Evolutionary conservation across 2,329 filamentous ascomycete genomes (phyloP).

Genomic region (Ceratocystis cacaofunesta): DNA sequence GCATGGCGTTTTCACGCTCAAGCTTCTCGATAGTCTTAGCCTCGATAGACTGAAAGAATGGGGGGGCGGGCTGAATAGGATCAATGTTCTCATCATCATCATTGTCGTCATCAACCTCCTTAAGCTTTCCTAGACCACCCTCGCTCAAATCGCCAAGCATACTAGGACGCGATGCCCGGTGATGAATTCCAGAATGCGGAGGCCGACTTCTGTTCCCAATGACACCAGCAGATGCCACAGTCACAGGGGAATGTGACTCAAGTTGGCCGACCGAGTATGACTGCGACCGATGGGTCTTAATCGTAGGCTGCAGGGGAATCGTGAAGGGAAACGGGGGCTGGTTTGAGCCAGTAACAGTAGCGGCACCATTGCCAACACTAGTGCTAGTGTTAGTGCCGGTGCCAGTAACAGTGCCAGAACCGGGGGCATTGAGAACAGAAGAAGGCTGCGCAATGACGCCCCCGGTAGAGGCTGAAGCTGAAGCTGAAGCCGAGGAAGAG

Average conservation of each 20-base stretch:
- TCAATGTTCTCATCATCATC: constrained; percentile 50
- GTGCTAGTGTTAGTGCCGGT: no score
- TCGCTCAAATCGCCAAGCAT: constrained; percentile 60
- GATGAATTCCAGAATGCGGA: constrained; percentile 52
- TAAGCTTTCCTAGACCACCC: constrained; percentile 51
- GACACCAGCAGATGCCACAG: constrained; percentile 32
- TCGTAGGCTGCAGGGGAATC: constrained; percentile 76
- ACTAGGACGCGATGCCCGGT: constrained; percentile 65
- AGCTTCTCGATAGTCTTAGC: constrained; percentile 50
- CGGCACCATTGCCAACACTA: no score
- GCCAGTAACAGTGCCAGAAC: constrained; percentile 30
- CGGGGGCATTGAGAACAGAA: constrained; percentile 33
- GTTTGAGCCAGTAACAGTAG: constrained; percentile 29
- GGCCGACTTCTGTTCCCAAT: constrained; percentile 38
- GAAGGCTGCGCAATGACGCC: constrained; percentile 33
- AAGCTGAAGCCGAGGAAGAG: constrained; percentile 27
- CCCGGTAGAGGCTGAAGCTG: constrained; percentile 26
- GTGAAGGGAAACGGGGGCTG: constrained; percentile 66
- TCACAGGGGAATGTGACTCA: constrained; percentile 46
- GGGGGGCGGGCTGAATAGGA: constrained; percentile 30
- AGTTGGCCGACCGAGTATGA: constrained; percentile 92
- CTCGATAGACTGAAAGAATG: constrained; percentile 36
- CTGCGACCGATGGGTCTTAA: constrained; percentile 86
- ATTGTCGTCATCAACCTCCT: constrained; percentile 55
- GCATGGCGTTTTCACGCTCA: constrained; percentile 45